These are phyloP conservation scores for Amanita inopinata DNA, from an alignment of 768 basidiomycete genomes.

Conservation along the genomic window DNA sequence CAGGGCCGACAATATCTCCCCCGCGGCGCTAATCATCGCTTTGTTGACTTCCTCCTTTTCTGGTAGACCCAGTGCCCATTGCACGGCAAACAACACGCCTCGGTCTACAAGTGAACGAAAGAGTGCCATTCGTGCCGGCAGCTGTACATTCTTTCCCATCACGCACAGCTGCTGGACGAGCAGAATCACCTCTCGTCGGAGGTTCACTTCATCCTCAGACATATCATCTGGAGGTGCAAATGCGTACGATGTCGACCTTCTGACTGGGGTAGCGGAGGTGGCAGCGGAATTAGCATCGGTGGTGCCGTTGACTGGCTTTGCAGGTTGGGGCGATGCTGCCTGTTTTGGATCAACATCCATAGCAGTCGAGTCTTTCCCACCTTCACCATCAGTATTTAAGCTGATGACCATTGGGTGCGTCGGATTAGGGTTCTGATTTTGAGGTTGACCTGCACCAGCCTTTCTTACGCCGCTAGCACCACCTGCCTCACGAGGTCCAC, in stretches of 20 bases:
- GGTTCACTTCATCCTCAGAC: conserved; percentile 41
- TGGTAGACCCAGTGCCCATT: conserved; percentile 77
- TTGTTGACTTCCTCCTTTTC: conserved; percentile 42
- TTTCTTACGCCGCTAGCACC: conserved; percentile 1
- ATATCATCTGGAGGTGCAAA: conserved; percentile 48
- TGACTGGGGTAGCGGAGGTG: conserved; percentile 10
- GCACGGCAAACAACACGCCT: conserved; percentile 82
- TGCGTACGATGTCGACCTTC: conserved; percentile 30
- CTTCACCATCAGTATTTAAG: conserved; percentile 32
- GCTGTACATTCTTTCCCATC: conserved; percentile 96
- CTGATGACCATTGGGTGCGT: conserved; percentile 26
- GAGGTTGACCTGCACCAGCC: conserved; percentile 15
- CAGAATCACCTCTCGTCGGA: conserved; percentile 69
- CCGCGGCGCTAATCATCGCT: conserved; percentile 68
- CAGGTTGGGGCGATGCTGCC: conserved; percentile 12
- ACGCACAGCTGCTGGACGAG: conserved; percentile 88
- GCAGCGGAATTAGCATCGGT: conserved; percentile 17
- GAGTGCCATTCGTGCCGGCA: conserved; percentile 73
- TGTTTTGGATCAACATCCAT: conserved; percentile 32
- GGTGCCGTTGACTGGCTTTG: conserved; percentile 22
- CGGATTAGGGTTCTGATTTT: conserved; percentile 10
- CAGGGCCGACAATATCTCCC: conserved; percentile 76
- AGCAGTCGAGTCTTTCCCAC: conserved; percentile 22
- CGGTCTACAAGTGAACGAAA: conserved; percentile 85
- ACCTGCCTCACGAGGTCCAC: conserved; percentile 17